Base-by-base conservation (phyloP, 1,284 basidiomycete species). In the Cryptococcus maquisensis region DNA sequence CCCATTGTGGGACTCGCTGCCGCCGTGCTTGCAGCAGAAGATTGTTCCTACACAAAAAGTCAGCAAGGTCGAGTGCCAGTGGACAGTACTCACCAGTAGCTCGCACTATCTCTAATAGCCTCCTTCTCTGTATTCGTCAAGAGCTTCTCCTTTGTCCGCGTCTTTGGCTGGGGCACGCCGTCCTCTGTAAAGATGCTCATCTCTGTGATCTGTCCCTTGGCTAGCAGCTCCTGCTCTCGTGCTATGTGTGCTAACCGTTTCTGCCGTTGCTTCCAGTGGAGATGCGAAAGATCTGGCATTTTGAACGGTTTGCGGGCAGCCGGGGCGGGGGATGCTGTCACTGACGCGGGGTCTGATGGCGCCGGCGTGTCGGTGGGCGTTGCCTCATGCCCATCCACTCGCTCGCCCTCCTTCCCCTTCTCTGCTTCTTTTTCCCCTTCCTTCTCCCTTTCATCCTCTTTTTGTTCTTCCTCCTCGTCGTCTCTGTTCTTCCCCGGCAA, bases 1-100 rank as follows among this genome's bases (percentile, higher is more conserved):
- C 75, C 70, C 72, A 75, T 56, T 75, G 74, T 2, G 75, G 75
- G 9, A 73, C 74, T 16, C 75, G 55, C 26, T 62, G 54, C 50
- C 67, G 69, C 41, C 75, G 68, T 16, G 75, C 75, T 47, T 69
- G 65, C 10, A 73, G 64, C 12, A 77, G 51, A 16, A 77, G 63
- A 39, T 72, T 70, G 56, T 77, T 77, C 74, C 74, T 76, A 49
- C 20, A 20, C 24, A 42, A 26, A 32, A 58, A 52, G 2, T 36
- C 40, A 18, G 21, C 26, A 12, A 48, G 12, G 55, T 24, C 36
- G 49, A 20, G n/a, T 18, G 36, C 20, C 32, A 13, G 18, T 20
- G 21, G 42, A 36, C 3, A n/a, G 9, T 38, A 67, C 66, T 54
- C 48, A 68, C 68, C 68, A 70, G 54, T 70, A 68, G 16, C 65